Evolutionary conservation across 441 rosid species (phyloP).

Genomic region (Adansonia gregorii): DNA sequence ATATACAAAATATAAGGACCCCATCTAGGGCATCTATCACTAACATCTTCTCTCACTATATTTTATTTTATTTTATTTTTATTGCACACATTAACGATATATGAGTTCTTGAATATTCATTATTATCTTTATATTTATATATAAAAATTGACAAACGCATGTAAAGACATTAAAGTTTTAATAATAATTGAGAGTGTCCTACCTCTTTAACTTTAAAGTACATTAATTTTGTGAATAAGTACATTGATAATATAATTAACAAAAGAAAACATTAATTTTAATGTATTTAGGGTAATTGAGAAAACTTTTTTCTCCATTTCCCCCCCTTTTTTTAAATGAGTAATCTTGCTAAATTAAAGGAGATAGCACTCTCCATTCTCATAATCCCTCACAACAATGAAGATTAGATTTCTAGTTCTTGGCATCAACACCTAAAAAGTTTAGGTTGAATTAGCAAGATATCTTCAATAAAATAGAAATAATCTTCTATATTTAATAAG

Average conservation of each 20-base stretch:
- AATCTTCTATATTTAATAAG: too few species aligned
- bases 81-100: background rate
- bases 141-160: background rate
- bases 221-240: background rate
- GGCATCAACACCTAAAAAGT: too few species aligned
- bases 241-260: too few species aligned
- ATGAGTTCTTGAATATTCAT: background rate
- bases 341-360: background rate
- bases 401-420: too few species aligned
- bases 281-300: background rate
- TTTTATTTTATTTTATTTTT: too few species aligned
- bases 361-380: too few species aligned
- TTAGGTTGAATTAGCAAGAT: too few species aligned
- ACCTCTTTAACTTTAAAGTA: background rate
- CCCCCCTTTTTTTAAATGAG: background rate
- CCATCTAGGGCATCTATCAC: constrained; percentile 20
- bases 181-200: background rate
- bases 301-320: too few species aligned
- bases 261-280: background rate
- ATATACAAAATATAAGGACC: background rate
- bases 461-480: too few species aligned
- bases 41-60: too few species aligned
- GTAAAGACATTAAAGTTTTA: background rate
- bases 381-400: too few species aligned
- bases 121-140: background rate